phyloP scores from a whole-genome alignment of 768 basidiomycete species.

The Suillus ampliporus region DNA sequence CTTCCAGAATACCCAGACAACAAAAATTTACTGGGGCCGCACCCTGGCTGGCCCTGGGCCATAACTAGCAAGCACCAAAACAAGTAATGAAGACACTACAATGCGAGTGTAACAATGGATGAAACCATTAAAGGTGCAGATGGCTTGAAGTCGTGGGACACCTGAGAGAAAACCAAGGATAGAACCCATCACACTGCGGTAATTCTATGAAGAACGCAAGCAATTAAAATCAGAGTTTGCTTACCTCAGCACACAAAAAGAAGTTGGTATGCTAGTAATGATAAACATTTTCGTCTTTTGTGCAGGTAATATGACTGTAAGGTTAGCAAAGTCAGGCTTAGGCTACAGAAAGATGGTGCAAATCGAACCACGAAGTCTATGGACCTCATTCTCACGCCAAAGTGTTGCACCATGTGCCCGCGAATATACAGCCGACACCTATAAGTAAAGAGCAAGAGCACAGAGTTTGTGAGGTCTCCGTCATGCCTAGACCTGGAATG shows the following conservation, averaged over 20 bases:
- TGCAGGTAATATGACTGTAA: no score
- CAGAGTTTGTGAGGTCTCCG: neutral
- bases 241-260: no score
- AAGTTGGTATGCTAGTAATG: no score
- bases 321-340: no score
- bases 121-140: neutral
- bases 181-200: neutral
- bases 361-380: slow-evolving; percentile 1
- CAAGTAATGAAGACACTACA: neutral
- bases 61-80: neutral
- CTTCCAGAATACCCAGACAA: neutral
- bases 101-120: neutral
- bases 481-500: neutral
- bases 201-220: neutral
- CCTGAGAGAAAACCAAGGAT: neutral
- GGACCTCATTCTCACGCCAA: slow-evolving; percentile 1
- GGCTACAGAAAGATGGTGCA: no score
- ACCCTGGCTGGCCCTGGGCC: neutral
- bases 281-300: no score
- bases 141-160: neutral
- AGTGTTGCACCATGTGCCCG: slow-evolving; percentile 6
- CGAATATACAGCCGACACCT: neutral
- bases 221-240: neutral
- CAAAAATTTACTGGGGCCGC: neutral
- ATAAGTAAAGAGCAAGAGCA: slow-evolving; percentile 7